Conservation (phyloP, 805 yeast genomes). For the Suhomyces sp. region DNA sequence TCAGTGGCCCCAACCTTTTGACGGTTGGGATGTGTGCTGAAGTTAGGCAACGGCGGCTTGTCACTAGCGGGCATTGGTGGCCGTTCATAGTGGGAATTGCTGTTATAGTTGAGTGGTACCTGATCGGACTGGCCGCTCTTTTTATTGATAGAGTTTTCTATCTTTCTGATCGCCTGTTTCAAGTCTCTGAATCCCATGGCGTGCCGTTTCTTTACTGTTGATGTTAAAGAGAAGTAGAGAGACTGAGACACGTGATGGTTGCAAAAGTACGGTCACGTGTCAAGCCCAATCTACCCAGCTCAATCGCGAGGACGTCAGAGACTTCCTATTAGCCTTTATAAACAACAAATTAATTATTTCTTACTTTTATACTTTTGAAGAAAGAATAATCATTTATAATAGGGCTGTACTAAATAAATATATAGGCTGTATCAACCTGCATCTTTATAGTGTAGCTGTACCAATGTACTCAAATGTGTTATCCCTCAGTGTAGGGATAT, state of each 20-base stretch:
- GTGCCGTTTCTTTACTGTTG: not conserved
- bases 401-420: no score
- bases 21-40: not conserved
- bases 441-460: no score
- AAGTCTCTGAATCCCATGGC: constrained; percentile 27
- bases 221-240: not conserved
- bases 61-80: constrained; percentile 1
- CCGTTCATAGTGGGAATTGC: not conserved
- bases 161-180: constrained; percentile 21
- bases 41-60: constrained; percentile 2
- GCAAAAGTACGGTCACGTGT: not conserved
- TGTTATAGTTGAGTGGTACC: not conserved
- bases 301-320: not conserved
- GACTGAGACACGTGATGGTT: not conserved
- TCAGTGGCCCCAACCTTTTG: not conserved
- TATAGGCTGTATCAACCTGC: no score
- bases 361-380: no score
- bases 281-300: not conserved
- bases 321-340: no score
- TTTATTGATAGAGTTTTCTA: constrained; percentile 9
- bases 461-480: no score
- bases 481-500: no score
- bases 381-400: no score
- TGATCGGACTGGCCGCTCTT: not conserved
- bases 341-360: no score